Conservation (phyloP, 768 basidiomycete species). For the Boletus sp. region DNA sequence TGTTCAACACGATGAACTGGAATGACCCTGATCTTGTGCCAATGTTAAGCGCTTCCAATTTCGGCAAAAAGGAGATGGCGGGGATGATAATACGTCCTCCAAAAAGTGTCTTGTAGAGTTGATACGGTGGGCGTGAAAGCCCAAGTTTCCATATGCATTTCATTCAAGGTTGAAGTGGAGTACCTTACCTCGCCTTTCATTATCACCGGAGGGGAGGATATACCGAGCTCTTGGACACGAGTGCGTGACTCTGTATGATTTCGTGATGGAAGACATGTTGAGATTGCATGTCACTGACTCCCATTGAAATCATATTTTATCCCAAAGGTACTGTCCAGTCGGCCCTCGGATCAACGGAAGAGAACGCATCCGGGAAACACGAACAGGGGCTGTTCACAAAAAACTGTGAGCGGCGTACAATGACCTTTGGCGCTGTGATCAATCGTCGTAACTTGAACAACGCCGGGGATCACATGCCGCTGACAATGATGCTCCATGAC, state of each 20-base stretch:
- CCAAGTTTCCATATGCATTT: not conserved
- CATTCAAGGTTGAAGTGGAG: not conserved
- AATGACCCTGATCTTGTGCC: constrained; percentile 21
- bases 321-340: not conserved
- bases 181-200: constrained; percentile 14
- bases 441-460: too few species aligned
- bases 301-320: not conserved
- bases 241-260: constrained; percentile 10
- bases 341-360: too few species aligned
- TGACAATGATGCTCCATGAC: too few species aligned
- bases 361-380: too few species aligned
- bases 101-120: constrained; percentile 17
- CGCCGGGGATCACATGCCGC: too few species aligned
- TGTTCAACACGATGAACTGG: not conserved
- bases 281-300: not conserved
- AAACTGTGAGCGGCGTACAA: too few species aligned
- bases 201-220: constrained; percentile 23
- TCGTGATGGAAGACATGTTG: not conserved
- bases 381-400: too few species aligned
- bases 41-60: constrained; percentile 19
- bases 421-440: too few species aligned
- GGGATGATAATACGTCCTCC: constrained; percentile 18
- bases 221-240: constrained; percentile 19
- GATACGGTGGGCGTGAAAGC: constrained; percentile 19
- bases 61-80: not conserved